These are phyloP conservation scores for Triticum monococcum DNA, from an alignment of 176 grass and related monocot species.

Conservation along the genomic window DNA sequence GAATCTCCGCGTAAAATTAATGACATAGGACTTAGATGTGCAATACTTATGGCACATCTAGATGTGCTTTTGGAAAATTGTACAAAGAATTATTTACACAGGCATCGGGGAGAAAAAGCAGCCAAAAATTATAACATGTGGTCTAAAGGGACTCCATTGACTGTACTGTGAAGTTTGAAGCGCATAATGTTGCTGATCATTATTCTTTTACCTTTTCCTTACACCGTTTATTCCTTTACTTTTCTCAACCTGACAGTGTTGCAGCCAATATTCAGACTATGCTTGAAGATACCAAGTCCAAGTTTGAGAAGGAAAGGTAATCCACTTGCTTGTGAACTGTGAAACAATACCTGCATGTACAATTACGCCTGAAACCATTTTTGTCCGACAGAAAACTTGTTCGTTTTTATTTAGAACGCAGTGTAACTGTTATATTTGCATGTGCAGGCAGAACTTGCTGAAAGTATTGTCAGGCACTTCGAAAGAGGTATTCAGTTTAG, in stretches of 20 bases:
- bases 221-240: background rate
- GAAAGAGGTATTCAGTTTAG: conserved; percentile 58
- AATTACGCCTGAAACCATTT: background rate
- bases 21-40: too few relatives aligned
- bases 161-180: background rate
- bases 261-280: conserved; percentile 58
- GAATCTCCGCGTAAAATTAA: too few relatives aligned
- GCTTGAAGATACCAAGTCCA: conserved; percentile 70
- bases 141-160: background rate
- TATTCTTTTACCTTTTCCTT: background rate
- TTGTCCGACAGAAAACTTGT: background rate
- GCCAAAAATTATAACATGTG: background rate
- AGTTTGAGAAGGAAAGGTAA: conserved; percentile 83
- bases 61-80: too few relatives aligned
- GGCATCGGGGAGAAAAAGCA: background rate
- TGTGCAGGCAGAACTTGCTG: conserved; percentile 66
- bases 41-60: too few relatives aligned
- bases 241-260: conserved; percentile 45
- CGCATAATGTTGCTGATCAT: background rate
- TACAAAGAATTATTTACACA: background rate
- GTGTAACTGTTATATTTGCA: conserved; percentile 14
- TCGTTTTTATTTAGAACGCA: background rate
- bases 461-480: conserved; percentile 72
- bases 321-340: background rate
- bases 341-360: background rate